Base-by-base conservation (phyloP, 192 early-diverging fungal species). In the Diversispora eburnea region DNA sequence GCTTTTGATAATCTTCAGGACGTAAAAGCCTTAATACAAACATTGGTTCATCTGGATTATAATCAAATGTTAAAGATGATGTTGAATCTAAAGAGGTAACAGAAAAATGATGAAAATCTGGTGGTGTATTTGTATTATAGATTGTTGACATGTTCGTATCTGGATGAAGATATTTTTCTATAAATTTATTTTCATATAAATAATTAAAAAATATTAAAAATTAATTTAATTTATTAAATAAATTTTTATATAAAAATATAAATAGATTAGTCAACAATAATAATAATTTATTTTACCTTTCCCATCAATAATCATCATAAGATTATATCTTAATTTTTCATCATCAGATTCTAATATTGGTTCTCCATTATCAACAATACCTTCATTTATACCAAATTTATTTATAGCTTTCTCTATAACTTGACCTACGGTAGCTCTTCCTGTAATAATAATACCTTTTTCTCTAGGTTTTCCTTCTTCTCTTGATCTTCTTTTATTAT, bases 341-440 rank as follows among this genome's bases (percentile, higher is more conserved):
- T 51, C 49, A 0, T 63, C 60, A 58, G 43, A 10, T 13, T 63
- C 60, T n/a, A 12, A 15, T 33, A 63, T 73, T 54, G 7, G 25
- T 52, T 75, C 69, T 46, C 75, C 81, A 12, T 79, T 79, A 74
- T 85, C 79, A 13, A 81, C 79, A 5, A 82, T 78, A 8, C 80
- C 83, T 41, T 83, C 61, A 3, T 71, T 48, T 17, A 88, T 79
- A 48, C 79, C 80, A 58, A 88, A 82, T 17, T 79, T 84, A 10
- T 88, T 82, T 4, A 86, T 49, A 0, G 82, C 77, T 62, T 80
- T 79, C 19, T 75, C 67, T n/a, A 82, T 79, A 17, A 85, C 76
- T 47, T 86, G 83, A 5, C 80, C 76, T 22, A 85, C 80, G 6
- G 79, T 82, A 17, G 82, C 60, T 1, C 3, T 25, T 41, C 48